These are phyloP conservation scores for Trichoderma asperelloides DNA, from an alignment of 495 filamentous ascomycete species.

Conservation along the genomic window DNA sequence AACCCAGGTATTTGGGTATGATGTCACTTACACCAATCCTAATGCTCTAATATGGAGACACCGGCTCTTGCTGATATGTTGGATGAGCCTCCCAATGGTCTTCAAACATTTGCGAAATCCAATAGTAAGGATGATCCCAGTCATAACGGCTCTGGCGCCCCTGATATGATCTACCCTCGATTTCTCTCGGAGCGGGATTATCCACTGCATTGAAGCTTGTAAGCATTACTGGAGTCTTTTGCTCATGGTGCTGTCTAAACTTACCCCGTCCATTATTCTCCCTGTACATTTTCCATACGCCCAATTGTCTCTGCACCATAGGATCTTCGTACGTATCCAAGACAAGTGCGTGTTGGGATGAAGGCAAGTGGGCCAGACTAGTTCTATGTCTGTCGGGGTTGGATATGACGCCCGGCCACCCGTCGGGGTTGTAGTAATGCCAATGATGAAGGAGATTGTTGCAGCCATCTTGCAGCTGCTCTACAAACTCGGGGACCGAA, in stretches of 20 bases:
- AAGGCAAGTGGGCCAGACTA: not conserved
- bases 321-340: not conserved
- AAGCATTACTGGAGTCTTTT: not conserved
- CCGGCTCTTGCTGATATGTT: not conserved
- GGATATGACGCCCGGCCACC: not conserved
- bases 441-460: conserved; percentile 27
- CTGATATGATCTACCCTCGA: not conserved
- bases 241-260: not conserved
- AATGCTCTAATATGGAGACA: not conserved
- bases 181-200: not conserved
- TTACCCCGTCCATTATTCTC: not conserved
- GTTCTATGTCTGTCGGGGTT: not conserved
- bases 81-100: not conserved
- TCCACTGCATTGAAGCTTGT: not conserved
- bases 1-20: not conserved
- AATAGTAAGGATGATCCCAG: conserved; percentile 7
- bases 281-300: not conserved
- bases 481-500: conserved; percentile 20
- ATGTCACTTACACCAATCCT: not conserved
- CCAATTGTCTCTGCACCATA: not conserved
- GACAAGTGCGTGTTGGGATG: not conserved
- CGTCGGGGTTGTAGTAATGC: conserved; percentile 23
- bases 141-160: not conserved
- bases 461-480: conserved; percentile 22
- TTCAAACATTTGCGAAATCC: conserved; percentile 9